These are phyloP conservation scores for Cordyceps militaris DNA, from an alignment of 2,329 filamentous ascomycete genomes.

Conservation along the genomic window DNA sequence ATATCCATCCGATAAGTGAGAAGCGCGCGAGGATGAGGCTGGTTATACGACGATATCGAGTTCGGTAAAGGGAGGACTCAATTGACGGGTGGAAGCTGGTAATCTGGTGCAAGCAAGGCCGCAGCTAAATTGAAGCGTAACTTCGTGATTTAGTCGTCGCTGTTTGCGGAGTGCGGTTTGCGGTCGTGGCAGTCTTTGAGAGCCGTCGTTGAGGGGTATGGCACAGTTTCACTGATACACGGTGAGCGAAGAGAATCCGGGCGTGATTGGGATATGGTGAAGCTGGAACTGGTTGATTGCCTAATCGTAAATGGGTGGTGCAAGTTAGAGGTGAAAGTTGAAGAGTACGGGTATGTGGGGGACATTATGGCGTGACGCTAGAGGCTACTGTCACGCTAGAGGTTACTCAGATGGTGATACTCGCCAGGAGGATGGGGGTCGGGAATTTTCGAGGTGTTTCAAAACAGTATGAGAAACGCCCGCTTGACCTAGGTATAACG, in stretches of 20 bases:
- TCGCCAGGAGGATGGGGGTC: no score
- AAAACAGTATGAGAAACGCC: no score
- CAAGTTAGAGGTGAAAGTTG: not conserved
- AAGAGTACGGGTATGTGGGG: not conserved
- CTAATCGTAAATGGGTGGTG: not conserved
- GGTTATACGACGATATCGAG: not conserved
- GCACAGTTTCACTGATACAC: not conserved
- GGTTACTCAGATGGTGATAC: no score
- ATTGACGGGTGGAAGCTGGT: not conserved
- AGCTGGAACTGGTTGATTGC: not conserved
- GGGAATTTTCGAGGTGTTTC: no score
- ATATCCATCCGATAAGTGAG: not conserved
- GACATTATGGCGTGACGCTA: not conserved
- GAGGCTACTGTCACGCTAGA: no score
- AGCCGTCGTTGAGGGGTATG: not conserved
- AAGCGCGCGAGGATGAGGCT: not conserved
- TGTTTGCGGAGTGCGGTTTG: slow-evolving; percentile 1
- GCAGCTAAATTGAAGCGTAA: not conserved
- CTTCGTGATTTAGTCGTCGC: not conserved
- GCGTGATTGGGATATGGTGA: not conserved
- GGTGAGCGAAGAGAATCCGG: no score
- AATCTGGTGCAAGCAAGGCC: not conserved
- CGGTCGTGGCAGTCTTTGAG: not conserved
- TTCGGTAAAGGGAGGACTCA: not conserved
- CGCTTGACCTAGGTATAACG: no score